Evolutionary conservation across 345 rosid species (phyloP), one percentile per base, ranked within the genome.

Genomic region (Reutealis trisperma): DNA sequence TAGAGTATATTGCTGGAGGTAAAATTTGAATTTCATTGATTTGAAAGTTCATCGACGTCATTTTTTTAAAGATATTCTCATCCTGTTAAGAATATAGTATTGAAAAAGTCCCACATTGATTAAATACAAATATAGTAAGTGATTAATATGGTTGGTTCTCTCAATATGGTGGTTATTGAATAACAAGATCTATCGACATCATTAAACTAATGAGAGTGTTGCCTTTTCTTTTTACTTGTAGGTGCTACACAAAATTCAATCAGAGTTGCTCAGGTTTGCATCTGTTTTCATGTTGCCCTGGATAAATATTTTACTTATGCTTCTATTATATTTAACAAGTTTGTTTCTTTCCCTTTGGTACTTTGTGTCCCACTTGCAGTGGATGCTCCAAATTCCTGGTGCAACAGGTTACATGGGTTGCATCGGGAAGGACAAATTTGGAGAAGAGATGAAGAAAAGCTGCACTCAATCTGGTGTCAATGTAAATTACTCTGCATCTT

Each of bases 311-410:
- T 57, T 67, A 62, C 9, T 44, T 25, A 11, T 60, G 45, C 37
- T 73, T 22, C 16, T 59, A 3, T 45, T 37, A 45, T 27, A 25
- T 22, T 12, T 10, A 25, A 16, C 55, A 63, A 27, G 22, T 57
- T 71, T 21, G 18, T 2, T 41, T 51, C 22, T 37, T 16, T 24
- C n/a, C 10, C 1, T 0, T 16, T 67, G 18, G 18, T 41, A 16
- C 72, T 55, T 62, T 41, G 21, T 70, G 63, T 21, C 18, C 70
- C 37, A n/a, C n/a, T 57, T 80, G 63, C 80, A 96, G 99, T 96
- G 99, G 99, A 88, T 96, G 98, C 94, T 96, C 77, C 98, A 94
- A 94, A 81, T 78, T 74, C 93, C 99, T 68, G 97, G 96, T 70
- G 93, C 98, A 63, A 91, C 98, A 10, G 80, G 88, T 77, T 96